Base-by-base conservation (phyloP, 1,284 basidiomycete species). In the Cutaneotrichosporon cutaneum region DNA sequence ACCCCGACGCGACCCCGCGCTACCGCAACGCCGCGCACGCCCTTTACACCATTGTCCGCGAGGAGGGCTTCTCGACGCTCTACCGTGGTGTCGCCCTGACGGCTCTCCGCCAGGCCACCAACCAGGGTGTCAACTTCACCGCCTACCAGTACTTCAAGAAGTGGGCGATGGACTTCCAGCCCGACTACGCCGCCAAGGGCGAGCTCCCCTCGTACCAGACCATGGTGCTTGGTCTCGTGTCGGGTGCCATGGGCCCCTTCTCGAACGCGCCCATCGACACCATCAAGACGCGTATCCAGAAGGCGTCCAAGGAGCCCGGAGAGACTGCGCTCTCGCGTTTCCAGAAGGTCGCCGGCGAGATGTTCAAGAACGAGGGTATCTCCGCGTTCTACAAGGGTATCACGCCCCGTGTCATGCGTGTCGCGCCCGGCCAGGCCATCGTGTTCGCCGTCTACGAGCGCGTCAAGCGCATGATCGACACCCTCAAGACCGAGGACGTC, bases 81-180 rank as follows among this genome's bases (percentile, higher is more conserved):
- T 99, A 98, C 78, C 87, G 95, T 68, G 95, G 95, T 63, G 95
- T 99, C 30, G 85, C 87, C 14, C 84, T 99, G 54, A 99, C 96
- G 3, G 96, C 96, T 2, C 82, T 97, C 26, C 84, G 96, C 58
- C 96, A 99, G 83, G 94, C 96, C 13, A 99, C 95, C 26, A 99
- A 99, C 78, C 96, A 99, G 82, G 94, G 92, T 70, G 95, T 93
- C 60, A 99, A 99, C 81, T 99, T 99, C 74, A 99, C 95, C 6
- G 93, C 91, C 44, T 99, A 99, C 82, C 95, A 97, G 80, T 92
- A 98, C 77, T 83, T 98, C 71, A 98, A 98, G 83, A 90, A 89
- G 75, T 72, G 87, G 60, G 89, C 90, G 32, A 85, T 90, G 64
- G 81, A 81, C 61, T 81, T 85, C 69, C 95, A 99, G 77, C 93